Evolutionary conservation across 2,329 filamentous ascomycete genomes (phyloP).

Genomic region (Xylaria sp.): DNA sequence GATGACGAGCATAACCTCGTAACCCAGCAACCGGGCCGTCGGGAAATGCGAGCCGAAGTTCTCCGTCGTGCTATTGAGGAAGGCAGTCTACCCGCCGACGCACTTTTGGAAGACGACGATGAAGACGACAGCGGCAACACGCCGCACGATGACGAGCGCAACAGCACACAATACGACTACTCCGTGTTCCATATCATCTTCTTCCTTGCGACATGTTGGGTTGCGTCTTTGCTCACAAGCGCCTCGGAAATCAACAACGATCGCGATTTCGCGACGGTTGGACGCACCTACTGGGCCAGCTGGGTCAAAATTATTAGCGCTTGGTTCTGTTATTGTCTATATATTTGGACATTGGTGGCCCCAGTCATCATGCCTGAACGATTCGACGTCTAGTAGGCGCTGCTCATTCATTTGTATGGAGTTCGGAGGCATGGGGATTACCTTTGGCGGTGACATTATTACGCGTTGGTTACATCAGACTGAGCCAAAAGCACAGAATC

Average conservation of each 20-base stretch:
- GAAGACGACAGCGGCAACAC: constrained; percentile 70
- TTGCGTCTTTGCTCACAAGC: constrained; percentile 82
- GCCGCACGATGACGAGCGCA: constrained; percentile 86
- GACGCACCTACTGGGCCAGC: constrained; percentile 94
- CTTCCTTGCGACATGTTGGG: constrained; percentile 95
- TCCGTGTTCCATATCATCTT: constrained; percentile 97
- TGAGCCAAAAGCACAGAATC: neutral
- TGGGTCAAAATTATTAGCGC: constrained; percentile 99
- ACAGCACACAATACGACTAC: constrained; percentile 95
- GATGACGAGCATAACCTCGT: constrained; percentile 92
- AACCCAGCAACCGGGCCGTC: constrained; percentile 83
- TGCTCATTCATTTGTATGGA: constrained; percentile 12
- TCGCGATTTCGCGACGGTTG: constrained; percentile 88
- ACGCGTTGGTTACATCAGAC: neutral
- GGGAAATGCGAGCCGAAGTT: constrained; percentile 92
- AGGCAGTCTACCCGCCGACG: constrained; percentile 90
- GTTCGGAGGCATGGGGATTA: constrained; percentile 28
- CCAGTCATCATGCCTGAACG: constrained; percentile 86
- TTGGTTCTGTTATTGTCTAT: constrained; percentile 96
- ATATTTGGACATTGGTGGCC: constrained; percentile 90
- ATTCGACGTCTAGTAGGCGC: constrained; percentile 69
- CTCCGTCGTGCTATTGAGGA: constrained; percentile 92
- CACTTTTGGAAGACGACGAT: constrained; percentile 78
- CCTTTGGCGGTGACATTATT: constrained; percentile 2
- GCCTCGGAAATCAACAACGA: constrained; percentile 50